These are phyloP conservation scores for Metschnikowia drakensbergensis DNA, from an alignment of 805 yeast species.

Conservation along the genomic window DNA sequence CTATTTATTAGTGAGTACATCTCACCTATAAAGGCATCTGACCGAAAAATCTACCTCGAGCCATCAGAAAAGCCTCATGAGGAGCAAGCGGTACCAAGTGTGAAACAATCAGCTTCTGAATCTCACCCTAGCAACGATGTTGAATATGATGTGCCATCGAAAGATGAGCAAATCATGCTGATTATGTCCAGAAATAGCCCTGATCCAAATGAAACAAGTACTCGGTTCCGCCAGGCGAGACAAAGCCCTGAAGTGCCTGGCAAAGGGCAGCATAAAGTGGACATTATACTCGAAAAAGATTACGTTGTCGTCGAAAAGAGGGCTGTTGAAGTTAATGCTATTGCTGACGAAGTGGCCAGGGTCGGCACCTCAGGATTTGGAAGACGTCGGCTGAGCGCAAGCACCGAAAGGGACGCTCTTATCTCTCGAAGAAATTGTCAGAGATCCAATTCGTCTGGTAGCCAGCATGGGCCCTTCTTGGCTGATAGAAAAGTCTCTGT, in stretches of 20 bases:
- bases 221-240: constrained; percentile 23
- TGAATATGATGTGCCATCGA: constrained; percentile 8
- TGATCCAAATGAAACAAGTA: constrained; percentile 29
- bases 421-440: constrained; percentile 34
- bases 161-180: constrained; percentile 45
- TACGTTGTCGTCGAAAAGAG: constrained; percentile 94
- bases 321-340: constrained; percentile 90
- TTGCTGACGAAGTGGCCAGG: constrained; percentile 85
- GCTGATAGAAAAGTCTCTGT: constrained; percentile 63
- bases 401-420: constrained; percentile 19
- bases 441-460: constrained; percentile 45
- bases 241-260: constrained; percentile 9
- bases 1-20: constrained; percentile 83
- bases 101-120: neutral
- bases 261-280: constrained; percentile 29
- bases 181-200: constrained; percentile 44
- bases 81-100: neutral
- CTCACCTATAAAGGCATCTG: constrained; percentile 35
- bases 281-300: constrained; percentile 66
- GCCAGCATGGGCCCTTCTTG: constrained; percentile 58
- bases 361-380: constrained; percentile 54
- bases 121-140: neutral
- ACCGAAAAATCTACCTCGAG: constrained; percentile 20
- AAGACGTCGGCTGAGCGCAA: constrained; percentile 30
- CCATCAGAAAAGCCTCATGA: constrained; percentile 13